Percentiles rank a stretch among this genome's conserved stretches.
phyloP scores from a whole-genome alignment of 2,329 filamentous ascomycete species.

The Lojkania enalia region DNA sequence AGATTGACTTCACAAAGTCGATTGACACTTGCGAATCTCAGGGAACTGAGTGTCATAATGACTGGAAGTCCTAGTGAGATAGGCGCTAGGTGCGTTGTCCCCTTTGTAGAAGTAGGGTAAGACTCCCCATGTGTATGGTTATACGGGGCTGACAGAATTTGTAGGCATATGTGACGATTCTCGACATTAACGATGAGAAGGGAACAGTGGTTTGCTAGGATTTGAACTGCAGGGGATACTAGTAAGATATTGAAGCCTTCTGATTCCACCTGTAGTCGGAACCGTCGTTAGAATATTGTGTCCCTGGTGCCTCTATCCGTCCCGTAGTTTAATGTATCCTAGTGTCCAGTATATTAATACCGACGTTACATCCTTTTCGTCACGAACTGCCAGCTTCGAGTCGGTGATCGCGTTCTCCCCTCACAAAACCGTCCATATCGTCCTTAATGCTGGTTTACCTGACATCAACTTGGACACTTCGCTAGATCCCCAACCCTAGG shows the following conservation, averaged over 20 bases:
- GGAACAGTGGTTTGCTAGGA: conserved; percentile 12
- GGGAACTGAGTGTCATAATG: conserved; percentile 27
- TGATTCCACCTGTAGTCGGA: too few species aligned
- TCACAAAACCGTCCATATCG: conserved; percentile 29
- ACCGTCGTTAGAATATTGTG: background rate
- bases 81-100: conserved; percentile 22
- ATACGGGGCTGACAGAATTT: conserved; percentile 1
- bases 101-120: conserved; percentile 29
- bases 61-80: conserved; percentile 32
- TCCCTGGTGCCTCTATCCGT: too few species aligned
- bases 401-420: conserved; percentile 25
- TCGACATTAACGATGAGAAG: conserved; percentile 23
- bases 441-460: conserved; percentile 31
- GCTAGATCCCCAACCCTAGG: conserved; percentile 17
- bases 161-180: conserved; percentile 32
- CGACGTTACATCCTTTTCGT: conserved; percentile 30
- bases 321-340: background rate
- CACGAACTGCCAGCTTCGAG: conserved; percentile 37
- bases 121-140: conserved; percentile 5
- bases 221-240: conserved; percentile 14
- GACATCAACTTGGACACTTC: conserved; percentile 7
- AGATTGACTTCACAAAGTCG: conserved; percentile 22
- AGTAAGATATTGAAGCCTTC: too few species aligned
- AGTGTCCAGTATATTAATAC: conserved; percentile 33
- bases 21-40: conserved; percentile 19